phyloP scores from a whole-genome alignment of 495 filamentous ascomycete species.

The Xylaria scruposa region DNA sequence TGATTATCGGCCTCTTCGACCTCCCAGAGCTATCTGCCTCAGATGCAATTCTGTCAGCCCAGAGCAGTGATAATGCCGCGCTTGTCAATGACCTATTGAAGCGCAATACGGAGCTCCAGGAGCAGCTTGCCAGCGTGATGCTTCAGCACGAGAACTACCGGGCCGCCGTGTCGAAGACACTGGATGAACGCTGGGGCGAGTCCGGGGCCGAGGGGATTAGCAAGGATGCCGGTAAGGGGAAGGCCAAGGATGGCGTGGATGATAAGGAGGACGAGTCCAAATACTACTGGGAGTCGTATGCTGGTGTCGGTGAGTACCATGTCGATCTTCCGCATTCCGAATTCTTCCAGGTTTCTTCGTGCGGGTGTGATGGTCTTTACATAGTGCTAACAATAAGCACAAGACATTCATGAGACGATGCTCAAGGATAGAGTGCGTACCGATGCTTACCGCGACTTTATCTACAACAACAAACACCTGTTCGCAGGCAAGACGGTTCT shows the following conservation, averaged over 20 bases:
- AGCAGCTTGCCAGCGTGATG: conserved; percentile 67
- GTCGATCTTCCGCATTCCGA: not conserved
- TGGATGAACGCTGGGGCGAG: conserved; percentile 72
- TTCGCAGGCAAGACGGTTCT: conserved; percentile 98
- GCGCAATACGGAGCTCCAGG: conserved; percentile 71
- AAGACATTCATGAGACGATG: conserved; percentile 92
- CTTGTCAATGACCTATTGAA: conserved; percentile 53
- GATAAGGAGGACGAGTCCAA: conserved; percentile 60
- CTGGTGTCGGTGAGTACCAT: conserved; percentile 39
- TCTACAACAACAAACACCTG: conserved; percentile 94
- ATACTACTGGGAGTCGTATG: conserved; percentile 84
- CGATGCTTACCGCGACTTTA: conserved; percentile 93
- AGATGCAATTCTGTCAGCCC: conserved; percentile 38
- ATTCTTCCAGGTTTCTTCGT: not conserved
- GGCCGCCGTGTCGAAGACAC: conserved; percentile 68
- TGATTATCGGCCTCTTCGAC: conserved; percentile 85
- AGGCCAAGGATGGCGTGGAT: conserved; percentile 32
- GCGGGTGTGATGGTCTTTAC: not conserved
- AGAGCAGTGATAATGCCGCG: conserved; percentile 51
- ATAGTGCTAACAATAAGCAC: conserved; percentile 9
- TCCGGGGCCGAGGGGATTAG: conserved; percentile 45
- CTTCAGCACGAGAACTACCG: conserved; percentile 76
- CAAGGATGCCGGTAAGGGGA: conserved; percentile 28
- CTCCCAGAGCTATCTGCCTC: conserved; percentile 53
- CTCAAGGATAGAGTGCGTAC: conserved; percentile 96